A percentile compares a stretch with the other conserved stretches of the same genome.
phyloP scores from a whole-genome alignment of 345 rosid genomes.

The Syzygium aqueum region DNA sequence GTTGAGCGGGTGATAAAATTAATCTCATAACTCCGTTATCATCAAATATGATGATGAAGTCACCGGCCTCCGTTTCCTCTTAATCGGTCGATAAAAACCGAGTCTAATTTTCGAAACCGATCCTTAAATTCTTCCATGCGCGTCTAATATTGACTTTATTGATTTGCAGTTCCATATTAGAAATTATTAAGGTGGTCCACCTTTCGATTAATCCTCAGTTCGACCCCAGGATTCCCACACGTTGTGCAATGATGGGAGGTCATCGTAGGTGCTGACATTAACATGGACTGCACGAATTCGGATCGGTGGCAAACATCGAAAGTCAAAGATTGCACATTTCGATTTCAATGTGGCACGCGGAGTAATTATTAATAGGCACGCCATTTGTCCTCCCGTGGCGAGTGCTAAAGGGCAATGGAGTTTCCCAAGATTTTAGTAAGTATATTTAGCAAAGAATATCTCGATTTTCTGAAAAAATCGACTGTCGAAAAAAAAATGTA shows the following conservation, averaged over 20 bases:
- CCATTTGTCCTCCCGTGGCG: not conserved
- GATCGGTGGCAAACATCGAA: not conserved
- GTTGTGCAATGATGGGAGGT: not conserved
- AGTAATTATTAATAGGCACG: not conserved
- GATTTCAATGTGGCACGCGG: not conserved
- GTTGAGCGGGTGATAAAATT: not conserved
- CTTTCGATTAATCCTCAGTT: not conserved
- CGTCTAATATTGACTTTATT: not conserved
- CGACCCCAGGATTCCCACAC: not conserved
- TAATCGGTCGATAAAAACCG: not conserved
- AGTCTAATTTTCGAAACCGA: not conserved
- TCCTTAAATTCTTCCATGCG: not conserved
- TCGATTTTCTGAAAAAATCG: not conserved
- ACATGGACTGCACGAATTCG: not conserved
- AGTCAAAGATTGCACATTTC: not conserved
- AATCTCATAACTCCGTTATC: not conserved
- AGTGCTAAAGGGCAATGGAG: not conserved
- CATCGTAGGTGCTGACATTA: not conserved
- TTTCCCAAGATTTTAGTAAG: not conserved
- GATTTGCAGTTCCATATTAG: not conserved
- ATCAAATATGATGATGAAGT: not conserved
- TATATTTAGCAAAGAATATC: not conserved
- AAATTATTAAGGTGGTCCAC: not conserved
- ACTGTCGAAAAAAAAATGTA: not conserved
- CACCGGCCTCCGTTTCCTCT: not conserved